These are phyloP conservation scores for Chlamydomonas schloesseri DNA, from an alignment of 139 green algal genomes.

Conservation along the genomic window DNA sequence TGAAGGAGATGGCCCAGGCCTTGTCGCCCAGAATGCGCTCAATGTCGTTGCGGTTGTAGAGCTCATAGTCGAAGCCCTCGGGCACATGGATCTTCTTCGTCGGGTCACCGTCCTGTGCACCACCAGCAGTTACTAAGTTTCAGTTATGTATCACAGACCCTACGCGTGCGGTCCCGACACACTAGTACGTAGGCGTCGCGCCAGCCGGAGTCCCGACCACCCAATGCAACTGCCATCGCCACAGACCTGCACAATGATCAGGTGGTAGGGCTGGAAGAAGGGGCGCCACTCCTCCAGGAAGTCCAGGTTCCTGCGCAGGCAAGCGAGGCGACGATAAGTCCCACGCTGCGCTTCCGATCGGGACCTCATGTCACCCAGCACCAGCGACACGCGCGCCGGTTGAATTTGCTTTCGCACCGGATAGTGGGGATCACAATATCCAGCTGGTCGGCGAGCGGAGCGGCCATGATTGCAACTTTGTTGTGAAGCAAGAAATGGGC, in stretches of 20 bases:
- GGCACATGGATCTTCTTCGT: constrained; percentile 83
- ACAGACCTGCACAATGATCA: constrained; percentile 87
- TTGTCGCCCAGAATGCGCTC: constrained; percentile 95
- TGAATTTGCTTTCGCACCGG: too few species aligned
- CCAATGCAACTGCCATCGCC: too few species aligned
- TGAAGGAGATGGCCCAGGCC: constrained; percentile 96
- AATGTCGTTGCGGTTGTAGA: constrained; percentile 96
- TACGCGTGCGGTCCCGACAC: too few species aligned
- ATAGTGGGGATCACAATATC: background rate
- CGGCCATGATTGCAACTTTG: background rate
- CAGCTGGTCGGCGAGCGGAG: background rate
- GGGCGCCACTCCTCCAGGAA: constrained; percentile 92
- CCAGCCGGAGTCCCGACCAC: too few species aligned
- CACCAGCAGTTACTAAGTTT: background rate
- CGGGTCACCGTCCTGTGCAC: constrained; percentile 85
- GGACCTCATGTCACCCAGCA: too few species aligned
- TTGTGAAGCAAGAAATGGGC: background rate
- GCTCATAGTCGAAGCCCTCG: constrained; percentile 92
- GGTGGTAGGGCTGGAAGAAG: constrained; percentile 92
- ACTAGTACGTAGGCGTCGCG: too few species aligned
- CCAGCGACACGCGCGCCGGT: too few species aligned
- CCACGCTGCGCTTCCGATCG: too few species aligned
- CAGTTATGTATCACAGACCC: too few species aligned
- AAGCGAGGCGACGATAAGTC: too few species aligned
- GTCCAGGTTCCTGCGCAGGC: constrained; percentile 71